These are phyloP conservation scores for Penicillium manginii DNA, from an alignment of 495 filamentous ascomycete genomes.

Conservation along the genomic window DNA sequence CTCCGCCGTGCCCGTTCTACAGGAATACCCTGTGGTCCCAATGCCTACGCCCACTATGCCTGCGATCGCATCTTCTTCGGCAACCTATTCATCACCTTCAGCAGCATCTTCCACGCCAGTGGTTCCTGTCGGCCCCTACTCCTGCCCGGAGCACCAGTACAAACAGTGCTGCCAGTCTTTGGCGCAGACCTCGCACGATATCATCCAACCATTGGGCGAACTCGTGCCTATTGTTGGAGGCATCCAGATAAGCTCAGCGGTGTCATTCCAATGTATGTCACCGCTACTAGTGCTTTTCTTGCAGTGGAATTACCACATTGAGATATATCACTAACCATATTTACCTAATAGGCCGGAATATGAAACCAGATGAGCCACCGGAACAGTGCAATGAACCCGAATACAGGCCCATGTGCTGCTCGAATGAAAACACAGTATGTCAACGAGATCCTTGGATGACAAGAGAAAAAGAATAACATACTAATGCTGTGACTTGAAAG, in stretches of 20 bases:
- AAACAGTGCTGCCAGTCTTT: constrained; percentile 42
- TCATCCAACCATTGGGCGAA: constrained; percentile 25
- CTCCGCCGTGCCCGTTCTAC: constrained; percentile 7
- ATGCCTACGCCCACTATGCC: constrained; percentile 12
- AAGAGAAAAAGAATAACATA: neutral
- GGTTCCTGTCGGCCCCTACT: constrained; percentile 22
- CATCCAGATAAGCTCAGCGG: constrained; percentile 26
- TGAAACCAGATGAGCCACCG: constrained; percentile 21
- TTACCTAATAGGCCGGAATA: constrained; percentile 21
- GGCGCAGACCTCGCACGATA: constrained; percentile 16
- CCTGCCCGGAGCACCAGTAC: constrained; percentile 23
- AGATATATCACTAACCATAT: neutral
- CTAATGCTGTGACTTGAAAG: neutral
- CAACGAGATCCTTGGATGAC: neutral
- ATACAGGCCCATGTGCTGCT: constrained; percentile 39
- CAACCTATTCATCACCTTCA: neutral
- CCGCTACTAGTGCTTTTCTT: neutral
- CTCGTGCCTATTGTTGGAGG: constrained; percentile 32
- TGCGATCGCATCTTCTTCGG: constrained; percentile 4
- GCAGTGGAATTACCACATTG: neutral
- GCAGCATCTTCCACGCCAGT: constrained; percentile 1
- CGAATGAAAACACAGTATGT: constrained; percentile 21
- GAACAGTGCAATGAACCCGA: constrained; percentile 24
- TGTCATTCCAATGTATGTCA: constrained; percentile 40
- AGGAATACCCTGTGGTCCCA: constrained; percentile 4